Evolutionary conservation across 2,329 filamentous ascomycete genomes (phyloP).

Genomic region (Lecanoromycetidae sp.): DNA sequence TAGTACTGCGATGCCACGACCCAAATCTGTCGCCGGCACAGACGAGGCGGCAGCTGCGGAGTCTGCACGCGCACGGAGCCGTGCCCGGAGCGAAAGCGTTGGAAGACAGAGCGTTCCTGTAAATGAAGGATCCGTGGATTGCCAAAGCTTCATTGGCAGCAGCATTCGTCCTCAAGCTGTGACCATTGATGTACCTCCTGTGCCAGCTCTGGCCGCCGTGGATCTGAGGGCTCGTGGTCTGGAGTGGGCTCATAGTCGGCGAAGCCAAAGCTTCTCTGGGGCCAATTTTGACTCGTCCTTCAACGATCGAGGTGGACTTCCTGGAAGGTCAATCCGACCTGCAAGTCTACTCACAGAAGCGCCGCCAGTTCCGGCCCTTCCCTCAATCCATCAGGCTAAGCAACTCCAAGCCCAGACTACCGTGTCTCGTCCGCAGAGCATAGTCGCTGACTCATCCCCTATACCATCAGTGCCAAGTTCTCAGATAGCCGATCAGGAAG

Average conservation of each 20-base stretch:
- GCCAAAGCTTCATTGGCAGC: neutral
- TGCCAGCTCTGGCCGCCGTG: conserved; percentile 8
- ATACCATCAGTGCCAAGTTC: neutral
- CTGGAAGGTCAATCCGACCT: conserved; percentile 9
- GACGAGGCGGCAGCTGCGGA: conserved; percentile 9
- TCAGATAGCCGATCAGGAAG: neutral
- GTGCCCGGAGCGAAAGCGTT: conserved; percentile 3
- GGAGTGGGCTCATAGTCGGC: neutral
- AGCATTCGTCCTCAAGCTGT: conserved; percentile 1
- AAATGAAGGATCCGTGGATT: neutral
- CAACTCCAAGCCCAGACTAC: conserved; percentile 6
- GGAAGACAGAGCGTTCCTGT: neutral
- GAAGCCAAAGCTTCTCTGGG: conserved; percentile 1
- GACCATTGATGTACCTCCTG: neutral
- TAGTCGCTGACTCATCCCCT: conserved; percentile 1
- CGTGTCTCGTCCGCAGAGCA: conserved; percentile 10
- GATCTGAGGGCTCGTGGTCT: conserved; percentile 2
- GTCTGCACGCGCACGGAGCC: conserved; percentile 9
- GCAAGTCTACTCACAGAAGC: conserved; percentile 8
- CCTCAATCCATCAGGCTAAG: conserved; percentile 7
- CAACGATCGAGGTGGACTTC: conserved; percentile 5
- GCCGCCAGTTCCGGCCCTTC: conserved; percentile 17
- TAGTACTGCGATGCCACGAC: conserved; percentile 6
- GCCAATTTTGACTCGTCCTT: neutral
- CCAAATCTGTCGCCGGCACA: conserved; percentile 12